A percentile compares a stretch with the other conserved stretches of the same genome.
phyloP scores from a whole-genome alignment of 495 filamentous ascomycete genomes.

The Staphylotrichum longicolle region DNA sequence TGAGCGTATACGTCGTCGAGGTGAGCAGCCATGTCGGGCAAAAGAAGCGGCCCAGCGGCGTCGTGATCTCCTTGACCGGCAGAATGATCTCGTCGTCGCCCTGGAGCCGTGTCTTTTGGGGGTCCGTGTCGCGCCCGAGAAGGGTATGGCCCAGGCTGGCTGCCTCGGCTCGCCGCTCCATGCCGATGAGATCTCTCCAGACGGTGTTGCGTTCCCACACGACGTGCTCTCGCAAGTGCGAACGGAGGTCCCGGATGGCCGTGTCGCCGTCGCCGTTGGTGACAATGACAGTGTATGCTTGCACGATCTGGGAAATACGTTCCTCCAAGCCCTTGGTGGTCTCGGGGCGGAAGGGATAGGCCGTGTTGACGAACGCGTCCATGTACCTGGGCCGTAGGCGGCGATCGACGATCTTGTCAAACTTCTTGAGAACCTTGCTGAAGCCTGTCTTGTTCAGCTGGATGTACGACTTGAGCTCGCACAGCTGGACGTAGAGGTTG shows the following conservation, averaged over 20 bases:
- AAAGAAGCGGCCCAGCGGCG: constrained; percentile 74
- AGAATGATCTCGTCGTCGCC: constrained; percentile 65
- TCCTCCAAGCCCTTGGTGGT: constrained; percentile 69
- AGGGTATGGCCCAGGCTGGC: constrained; percentile 87
- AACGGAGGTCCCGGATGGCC: constrained; percentile 79
- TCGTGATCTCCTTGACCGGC: constrained; percentile 65
- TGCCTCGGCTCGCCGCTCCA: constrained; percentile 93
- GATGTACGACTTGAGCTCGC: constrained; percentile 91
- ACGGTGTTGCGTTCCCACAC: constrained; percentile 99
- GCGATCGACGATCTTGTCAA: constrained; percentile 90
- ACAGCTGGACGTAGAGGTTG: constrained; percentile 86
- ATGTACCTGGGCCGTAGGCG: constrained; percentile 75
- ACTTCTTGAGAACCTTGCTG: constrained; percentile 94
- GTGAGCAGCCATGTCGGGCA: constrained; percentile 82
- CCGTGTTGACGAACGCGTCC: constrained; percentile 62
- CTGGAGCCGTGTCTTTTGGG: constrained; percentile 67
- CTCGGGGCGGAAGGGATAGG: constrained; percentile 70
- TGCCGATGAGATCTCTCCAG: constrained; percentile 98
- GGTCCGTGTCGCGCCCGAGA: constrained; percentile 70
- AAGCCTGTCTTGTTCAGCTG: constrained; percentile 97
- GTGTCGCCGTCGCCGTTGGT: constrained; percentile 71
- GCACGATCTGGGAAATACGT: constrained; percentile 69
- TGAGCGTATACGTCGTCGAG: constrained; percentile 72
- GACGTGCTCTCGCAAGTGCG: constrained; percentile 93
- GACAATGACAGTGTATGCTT: constrained; percentile 74